Conservation (phyloP, 305 asterid genomes). For the Fraxinus latifolia region DNA sequence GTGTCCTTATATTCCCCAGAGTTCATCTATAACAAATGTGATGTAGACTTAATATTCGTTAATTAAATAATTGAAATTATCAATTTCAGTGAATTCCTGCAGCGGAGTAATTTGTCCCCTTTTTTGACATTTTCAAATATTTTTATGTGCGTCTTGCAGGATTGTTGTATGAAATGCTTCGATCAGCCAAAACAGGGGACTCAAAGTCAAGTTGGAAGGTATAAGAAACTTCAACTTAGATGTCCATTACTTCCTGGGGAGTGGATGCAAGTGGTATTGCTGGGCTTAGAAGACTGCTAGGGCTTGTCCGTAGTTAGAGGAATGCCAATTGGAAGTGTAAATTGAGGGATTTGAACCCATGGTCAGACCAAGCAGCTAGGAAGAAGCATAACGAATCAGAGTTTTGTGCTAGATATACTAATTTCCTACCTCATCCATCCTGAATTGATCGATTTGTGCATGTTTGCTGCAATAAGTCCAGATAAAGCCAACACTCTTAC, state of each 20-base stretch:
- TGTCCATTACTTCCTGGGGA: constrained; percentile 13
- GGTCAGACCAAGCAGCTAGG: not conserved
- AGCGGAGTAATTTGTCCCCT: not conserved
- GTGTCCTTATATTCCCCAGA: not conserved
- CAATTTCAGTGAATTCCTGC: not conserved
- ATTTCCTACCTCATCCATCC: not conserved
- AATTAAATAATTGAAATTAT: not conserved
- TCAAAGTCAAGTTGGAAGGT: constrained; percentile 98
- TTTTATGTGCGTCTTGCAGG: constrained; percentile 51
- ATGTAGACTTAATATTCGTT: not conserved
- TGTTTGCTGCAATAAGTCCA: not conserved
- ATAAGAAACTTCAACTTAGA: constrained; percentile 18
- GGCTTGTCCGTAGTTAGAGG: not conserved
- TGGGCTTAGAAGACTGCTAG: constrained; percentile 14
- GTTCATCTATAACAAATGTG: not conserved
- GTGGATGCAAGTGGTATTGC: constrained; percentile 11
- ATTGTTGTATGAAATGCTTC: constrained; percentile 88
- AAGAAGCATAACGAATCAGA: not conserved
- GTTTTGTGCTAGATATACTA: not conserved
- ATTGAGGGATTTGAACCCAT: not conserved
- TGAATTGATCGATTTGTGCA: not conserved
- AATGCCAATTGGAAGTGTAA: not conserved
- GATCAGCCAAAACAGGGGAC: constrained; percentile 87
- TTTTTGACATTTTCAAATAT: constrained; percentile 16
- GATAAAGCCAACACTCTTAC: not conserved